Conservation (phyloP, 768 basidiomycete species). For the Russula foetens region DNA sequence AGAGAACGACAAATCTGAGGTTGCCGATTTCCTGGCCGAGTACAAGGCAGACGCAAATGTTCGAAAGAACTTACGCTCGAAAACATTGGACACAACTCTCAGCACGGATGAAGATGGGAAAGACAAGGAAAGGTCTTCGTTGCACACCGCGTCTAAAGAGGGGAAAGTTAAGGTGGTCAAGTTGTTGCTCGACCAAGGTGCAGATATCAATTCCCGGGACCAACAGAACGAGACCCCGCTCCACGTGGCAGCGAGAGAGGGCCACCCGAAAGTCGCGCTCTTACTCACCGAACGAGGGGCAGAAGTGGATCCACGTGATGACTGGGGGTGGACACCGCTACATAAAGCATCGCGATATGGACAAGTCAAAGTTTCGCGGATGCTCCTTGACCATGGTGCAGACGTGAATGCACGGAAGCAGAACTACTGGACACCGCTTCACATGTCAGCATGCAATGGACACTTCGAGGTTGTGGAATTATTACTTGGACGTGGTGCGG, state of each 20-base stretch:
- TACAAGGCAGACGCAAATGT: neutral
- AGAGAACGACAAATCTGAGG: neutral
- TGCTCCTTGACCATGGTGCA: neutral
- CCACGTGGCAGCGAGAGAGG: neutral
- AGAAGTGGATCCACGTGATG: neutral
- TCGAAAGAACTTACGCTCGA: neutral
- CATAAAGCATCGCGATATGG: neutral
- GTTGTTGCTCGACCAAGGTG: neutral
- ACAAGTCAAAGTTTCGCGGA: neutral
- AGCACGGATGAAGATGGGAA: neutral
- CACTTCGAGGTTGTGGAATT: neutral
- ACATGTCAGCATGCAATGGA: neutral
- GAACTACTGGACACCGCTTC: neutral
- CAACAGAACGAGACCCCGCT: neutral
- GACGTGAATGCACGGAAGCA: neutral
- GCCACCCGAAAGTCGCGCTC: neutral
- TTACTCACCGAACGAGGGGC: neutral
- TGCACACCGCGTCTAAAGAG: neutral
- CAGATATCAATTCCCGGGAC: neutral
- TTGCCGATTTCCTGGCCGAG: neutral
- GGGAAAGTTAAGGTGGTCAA: too few relatives aligned
- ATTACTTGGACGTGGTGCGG: neutral
- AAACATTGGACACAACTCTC: neutral
- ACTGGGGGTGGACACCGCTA: neutral
- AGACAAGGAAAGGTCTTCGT: neutral